Conservation (phyloP, 202 grass and related monocot genomes). For the Elaeis oleifera region DNA sequence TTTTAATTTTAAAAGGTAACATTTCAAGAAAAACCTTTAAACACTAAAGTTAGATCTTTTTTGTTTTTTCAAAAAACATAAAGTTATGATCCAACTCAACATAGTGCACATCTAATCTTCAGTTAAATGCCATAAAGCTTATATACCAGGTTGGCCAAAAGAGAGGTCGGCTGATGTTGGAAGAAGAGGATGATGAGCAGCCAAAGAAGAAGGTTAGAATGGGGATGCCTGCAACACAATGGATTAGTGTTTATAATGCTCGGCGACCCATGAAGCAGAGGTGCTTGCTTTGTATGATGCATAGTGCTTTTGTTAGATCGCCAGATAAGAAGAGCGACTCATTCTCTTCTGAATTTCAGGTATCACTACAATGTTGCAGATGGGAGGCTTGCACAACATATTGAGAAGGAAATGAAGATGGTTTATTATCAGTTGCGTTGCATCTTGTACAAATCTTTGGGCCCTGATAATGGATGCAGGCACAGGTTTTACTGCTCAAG, state of each 20-base stretch:
- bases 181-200: constrained; percentile 88
- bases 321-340: not conserved
- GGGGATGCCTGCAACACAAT: constrained; percentile 94
- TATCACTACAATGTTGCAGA: constrained; percentile 99
- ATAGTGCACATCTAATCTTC: constrained; percentile 34
- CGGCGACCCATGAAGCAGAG: constrained; percentile 94
- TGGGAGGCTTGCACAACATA: constrained; percentile 72
- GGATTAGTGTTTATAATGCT: constrained; percentile 99
- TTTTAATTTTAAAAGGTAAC: too few species aligned
- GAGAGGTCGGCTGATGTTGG: constrained; percentile 69
- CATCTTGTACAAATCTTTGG: constrained; percentile 89
- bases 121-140: constrained; percentile 65
- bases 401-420: constrained; percentile 97
- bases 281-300: constrained; percentile 21
- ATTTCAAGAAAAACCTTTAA: too few species aligned
- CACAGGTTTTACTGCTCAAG: constrained; percentile 74
- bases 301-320: not conserved
- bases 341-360: constrained; percentile 45
- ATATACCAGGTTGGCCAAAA: constrained; percentile 95
- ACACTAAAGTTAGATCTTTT: too few species aligned
- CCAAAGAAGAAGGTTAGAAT: constrained; percentile 98
- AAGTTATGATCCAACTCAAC: too few species aligned
- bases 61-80: too few species aligned
- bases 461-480: constrained; percentile 99
- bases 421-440: constrained; percentile 86